Evolutionary conservation across 2,329 filamentous ascomycete genomes (phyloP).

Genomic region (Trichophyton mentagrophytes): DNA sequence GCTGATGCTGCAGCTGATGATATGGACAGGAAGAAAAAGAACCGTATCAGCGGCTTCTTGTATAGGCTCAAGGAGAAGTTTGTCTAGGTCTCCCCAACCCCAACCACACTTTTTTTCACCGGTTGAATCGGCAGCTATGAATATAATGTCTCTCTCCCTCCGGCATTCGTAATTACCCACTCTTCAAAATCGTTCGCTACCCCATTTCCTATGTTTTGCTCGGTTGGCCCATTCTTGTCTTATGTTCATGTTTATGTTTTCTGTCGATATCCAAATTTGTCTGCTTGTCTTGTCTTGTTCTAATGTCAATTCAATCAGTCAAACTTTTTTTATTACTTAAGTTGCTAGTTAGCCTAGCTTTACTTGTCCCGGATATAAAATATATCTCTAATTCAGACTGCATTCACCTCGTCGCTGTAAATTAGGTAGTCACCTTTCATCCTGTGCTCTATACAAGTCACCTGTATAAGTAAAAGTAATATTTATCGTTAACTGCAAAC

Average conservation of each 20-base stretch:
- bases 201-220: background rate
- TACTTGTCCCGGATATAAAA: too few species aligned
- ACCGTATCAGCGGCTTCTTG: conserved; percentile 51
- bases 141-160: background rate
- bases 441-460: too few species aligned
- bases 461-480: too few species aligned
- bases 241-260: background rate
- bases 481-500: too few species aligned
- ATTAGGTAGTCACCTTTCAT: too few species aligned
- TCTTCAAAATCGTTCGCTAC: background rate
- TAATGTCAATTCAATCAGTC: too few species aligned
- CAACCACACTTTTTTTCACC: background rate
- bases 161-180: background rate
- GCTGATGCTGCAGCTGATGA: conserved; percentile 16
- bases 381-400: too few species aligned
- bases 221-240: background rate
- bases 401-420: too few species aligned
- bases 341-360: too few species aligned
- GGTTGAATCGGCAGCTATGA: background rate
- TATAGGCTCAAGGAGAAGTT: conserved; percentile 43
- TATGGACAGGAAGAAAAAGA: conserved; percentile 55
- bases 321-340: too few species aligned
- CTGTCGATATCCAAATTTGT: background rate
- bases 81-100: background rate
- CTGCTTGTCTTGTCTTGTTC: too few species aligned